Base-by-base conservation (phyloP, 208 protist genomes). In the Zelonia costaricensis region DNA sequence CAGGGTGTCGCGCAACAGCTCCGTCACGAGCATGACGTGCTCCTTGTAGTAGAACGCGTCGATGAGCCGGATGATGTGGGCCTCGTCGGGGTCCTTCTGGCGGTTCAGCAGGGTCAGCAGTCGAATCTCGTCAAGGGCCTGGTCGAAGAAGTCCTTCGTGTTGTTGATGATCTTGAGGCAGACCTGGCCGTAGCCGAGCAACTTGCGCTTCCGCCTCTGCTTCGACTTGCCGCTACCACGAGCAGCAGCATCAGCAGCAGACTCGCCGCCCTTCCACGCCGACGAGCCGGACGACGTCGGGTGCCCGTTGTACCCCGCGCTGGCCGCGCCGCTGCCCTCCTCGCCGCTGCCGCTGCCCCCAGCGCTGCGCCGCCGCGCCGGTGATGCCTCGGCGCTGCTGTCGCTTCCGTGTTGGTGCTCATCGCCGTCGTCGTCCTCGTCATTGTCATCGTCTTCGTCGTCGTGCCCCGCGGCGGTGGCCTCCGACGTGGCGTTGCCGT, bases 131-230 rank as follows among this genome's bases (percentile, higher is more conserved):
- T 99, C 97, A 1, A 99, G 76, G 28, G 86, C 88, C 64, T 99
- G 97, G 69, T 99, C 97, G 64, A 99, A 98, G 72, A 98, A 99
- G 68, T 98, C 97, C 62, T 98, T 98, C 23, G 86, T 91, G 82
- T 99, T 98, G 78, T 98, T 97, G 63, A 98, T 99, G 47, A 99
- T 98, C 76, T 99, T 99, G 18, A 99, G 68, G 66, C 96, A 98
- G 23, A 98, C 90, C 68, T 94, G 67, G 15, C 69, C 70, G 57
- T 93, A 91, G 48, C 90, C 86, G 48, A 83, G 18, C 12, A 83
- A 57, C 65, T 75, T 69, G 10, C 53, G 63, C 64, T 54, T 59
- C 40, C 54, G 60, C 20, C 22, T 16, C n/a, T n/a, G n/a, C n/a
- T n/a, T n/a, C n/a, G n/a, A n/a, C n/a, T n/a, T n/a, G n/a, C n/a